phyloP scores from a whole-genome alignment of 2,329 filamentous ascomycete genomes.

The Beauveria rudraprayagi region DNA sequence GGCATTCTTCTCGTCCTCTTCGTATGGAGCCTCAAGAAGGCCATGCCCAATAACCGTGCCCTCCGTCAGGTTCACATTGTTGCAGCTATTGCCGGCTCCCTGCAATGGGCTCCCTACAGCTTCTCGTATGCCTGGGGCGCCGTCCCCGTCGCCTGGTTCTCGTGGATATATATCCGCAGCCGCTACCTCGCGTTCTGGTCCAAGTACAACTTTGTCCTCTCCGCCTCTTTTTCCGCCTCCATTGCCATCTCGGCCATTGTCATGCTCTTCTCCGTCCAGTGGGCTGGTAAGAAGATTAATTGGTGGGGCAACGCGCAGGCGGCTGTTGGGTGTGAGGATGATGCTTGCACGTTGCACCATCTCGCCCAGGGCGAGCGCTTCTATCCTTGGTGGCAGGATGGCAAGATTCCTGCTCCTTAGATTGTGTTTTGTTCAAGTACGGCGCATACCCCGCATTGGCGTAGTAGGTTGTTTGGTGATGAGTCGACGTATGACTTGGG shows the following conservation, averaged over 20 bases:
- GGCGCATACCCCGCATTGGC: neutral
- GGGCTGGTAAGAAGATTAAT: constrained; percentile 25
- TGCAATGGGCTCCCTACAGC: constrained; percentile 38
- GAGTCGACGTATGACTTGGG: neutral
- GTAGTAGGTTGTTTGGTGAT: neutral
- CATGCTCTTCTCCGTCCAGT: constrained; percentile 41
- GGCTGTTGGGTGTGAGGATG: constrained; percentile 18
- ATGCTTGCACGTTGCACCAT: constrained; percentile 16
- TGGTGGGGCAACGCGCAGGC: constrained; percentile 38
- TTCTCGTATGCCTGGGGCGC: constrained; percentile 37
- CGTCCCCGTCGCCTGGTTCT: constrained; percentile 38
- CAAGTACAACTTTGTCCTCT: constrained; percentile 42
- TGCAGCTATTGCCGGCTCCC: constrained; percentile 31
- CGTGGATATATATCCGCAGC: constrained; percentile 39
- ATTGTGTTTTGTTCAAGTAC: neutral
- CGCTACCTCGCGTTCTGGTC: constrained; percentile 41
- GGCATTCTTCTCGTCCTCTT: constrained; percentile 28
- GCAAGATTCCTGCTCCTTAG: constrained; percentile 17
- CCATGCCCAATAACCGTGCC: constrained; percentile 22
- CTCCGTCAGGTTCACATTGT: constrained; percentile 36
- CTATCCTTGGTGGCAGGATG: constrained; percentile 20
- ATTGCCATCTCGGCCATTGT: constrained; percentile 39
- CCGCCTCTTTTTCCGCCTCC: constrained; percentile 35
- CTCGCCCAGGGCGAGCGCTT: constrained; percentile 20
- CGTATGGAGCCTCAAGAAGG: constrained; percentile 29